Base-by-base conservation (phyloP, 495 filamentous ascomycete species). In the Annulohypoxylon stygium region DNA sequence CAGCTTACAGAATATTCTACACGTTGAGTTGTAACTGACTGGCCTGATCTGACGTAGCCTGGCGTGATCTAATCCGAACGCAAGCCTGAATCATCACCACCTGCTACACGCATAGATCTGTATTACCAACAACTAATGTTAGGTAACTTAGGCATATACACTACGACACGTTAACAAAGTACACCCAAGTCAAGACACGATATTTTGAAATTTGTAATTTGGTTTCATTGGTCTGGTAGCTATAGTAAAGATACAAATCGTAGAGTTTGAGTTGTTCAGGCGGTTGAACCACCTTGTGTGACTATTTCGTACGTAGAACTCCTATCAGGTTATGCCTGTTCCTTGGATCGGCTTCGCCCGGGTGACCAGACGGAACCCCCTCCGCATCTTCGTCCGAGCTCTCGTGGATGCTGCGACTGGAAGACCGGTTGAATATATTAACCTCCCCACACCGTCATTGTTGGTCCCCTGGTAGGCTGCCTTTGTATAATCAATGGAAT, bases 181-280 rank as follows among this genome's bases (percentile, higher is more conserved):
- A 36, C 18, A 37, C 16, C 20, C 34, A 4, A 26, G 26, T 54
- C 61, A 43, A 54, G 7, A 23, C 10, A 72, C 20, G 50, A 39
- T 51, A 4, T 30, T 1, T 67, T 51, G 58, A 53, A 59, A 58
- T 67, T 62, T 73, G 67, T 75, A 64, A 60, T 57, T 60, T 68
- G 67, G 63, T 75, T 75, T 75, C 72, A 71, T 71, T 75, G 72
- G 43, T 75, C 53, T 67, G 39, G 57, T 66, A 65, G 63, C 63
- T 68, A 67, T 67, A 58, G 45, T 75, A 75, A 75, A 70, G 72
- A 75, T 75, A 71, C 72, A 75, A 75, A 75, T 66, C 67, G 72
- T 66, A 55, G 57, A 61, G 47, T 30, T 64, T 43, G 72, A 57
- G 57, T 26, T 60, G 57, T 26, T 60, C 67, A 26, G 67, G 41